Evolutionary conservation across 768 basidiomycete species (phyloP).

Genomic region (Boletellus ananas): DNA sequence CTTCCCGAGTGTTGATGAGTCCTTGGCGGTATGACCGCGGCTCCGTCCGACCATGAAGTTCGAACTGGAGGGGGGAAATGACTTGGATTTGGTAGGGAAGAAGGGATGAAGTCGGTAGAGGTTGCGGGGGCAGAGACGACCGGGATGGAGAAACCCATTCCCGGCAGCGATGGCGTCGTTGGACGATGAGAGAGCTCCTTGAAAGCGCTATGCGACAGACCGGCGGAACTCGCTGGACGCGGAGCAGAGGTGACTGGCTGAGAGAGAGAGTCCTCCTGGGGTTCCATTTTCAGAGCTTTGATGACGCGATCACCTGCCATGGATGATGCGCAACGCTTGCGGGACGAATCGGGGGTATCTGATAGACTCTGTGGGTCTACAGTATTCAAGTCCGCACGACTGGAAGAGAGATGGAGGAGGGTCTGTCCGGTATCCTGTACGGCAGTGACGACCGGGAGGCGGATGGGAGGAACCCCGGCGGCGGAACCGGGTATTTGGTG

Average conservation of each 20-base stretch:
- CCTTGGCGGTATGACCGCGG: slow-evolving; percentile 25
- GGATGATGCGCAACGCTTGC: slow-evolving; percentile 51
- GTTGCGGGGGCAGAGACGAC: slow-evolving; percentile 17
- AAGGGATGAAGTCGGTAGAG: slow-evolving; percentile 22
- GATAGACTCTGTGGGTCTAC: slow-evolving; percentile 24
- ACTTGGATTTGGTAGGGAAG: slow-evolving; percentile 19
- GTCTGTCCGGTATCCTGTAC: slow-evolving; percentile 26
- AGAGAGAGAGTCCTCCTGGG: slow-evolving; percentile 38
- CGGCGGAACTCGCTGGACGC: slow-evolving; percentile 33
- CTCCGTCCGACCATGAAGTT: slow-evolving; percentile 30
- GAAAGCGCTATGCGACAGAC: slow-evolving; percentile 22
- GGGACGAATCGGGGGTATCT: slow-evolving; percentile 40
- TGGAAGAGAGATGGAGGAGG: slow-evolving; percentile 17
- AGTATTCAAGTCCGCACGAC: slow-evolving; percentile 9
- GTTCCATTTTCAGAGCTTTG: slow-evolving; percentile 49
- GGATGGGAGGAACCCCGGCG: slow-evolving; percentile 27
- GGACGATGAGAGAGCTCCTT: slow-evolving; percentile 20
- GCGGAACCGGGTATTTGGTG: slow-evolving; percentile 38
- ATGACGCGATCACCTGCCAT: slow-evolving; percentile 42
- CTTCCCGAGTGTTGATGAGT: slow-evolving; percentile 30
- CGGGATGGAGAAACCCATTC: slow-evolving; percentile 20
- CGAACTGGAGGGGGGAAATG: slow-evolving; percentile 27
- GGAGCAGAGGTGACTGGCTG: slow-evolving; percentile 23
- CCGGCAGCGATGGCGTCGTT: slow-evolving; percentile 12
- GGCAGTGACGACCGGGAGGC: slow-evolving; percentile 17